Evolutionary conservation across 2,329 filamentous ascomycete species (phyloP).

Genomic region (Alternaria gaisen): DNA sequence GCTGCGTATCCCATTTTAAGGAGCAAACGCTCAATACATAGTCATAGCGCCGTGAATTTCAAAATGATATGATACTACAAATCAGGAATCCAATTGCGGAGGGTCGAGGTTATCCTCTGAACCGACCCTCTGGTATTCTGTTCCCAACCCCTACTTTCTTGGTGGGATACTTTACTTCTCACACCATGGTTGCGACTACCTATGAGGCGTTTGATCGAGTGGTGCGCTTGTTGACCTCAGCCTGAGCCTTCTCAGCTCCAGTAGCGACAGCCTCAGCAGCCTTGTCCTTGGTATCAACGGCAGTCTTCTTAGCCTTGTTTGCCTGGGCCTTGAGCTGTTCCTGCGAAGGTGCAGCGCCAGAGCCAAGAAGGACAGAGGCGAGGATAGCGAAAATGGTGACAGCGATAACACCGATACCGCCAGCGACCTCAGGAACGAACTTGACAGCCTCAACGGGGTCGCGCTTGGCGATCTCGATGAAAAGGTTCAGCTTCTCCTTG

Average conservation of each 20-base stretch:
- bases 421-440: slow-evolving; percentile 91
- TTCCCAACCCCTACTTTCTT: slow-evolving; percentile 12
- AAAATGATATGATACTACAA: slow-evolving; percentile 38
- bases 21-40: slow-evolving; percentile 43
- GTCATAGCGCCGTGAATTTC: slow-evolving; percentile 35
- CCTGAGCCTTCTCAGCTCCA: slow-evolving; percentile 78
- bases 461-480: slow-evolving; percentile 82
- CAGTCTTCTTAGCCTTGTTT: slow-evolving; percentile 79
- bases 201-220: slow-evolving; percentile 55
- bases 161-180: slow-evolving; percentile 1
- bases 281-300: slow-evolving; percentile 71
- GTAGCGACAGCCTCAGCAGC: slow-evolving; percentile 69
- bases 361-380: slow-evolving; percentile 72
- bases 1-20: slow-evolving; percentile 29
- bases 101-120: slow-evolving; percentile 18
- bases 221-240: slow-evolving; percentile 69
- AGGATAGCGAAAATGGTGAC: slow-evolving; percentile 75
- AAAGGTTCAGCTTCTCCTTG: slow-evolving; percentile 92
- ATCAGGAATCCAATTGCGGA: slow-evolving; percentile 34
- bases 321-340: slow-evolving; percentile 75
- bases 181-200: background rate
- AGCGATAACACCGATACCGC: slow-evolving; percentile 75
- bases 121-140: slow-evolving; percentile 25
- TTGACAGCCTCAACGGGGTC: slow-evolving; percentile 86
- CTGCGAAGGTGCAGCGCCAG: slow-evolving; percentile 69